phyloP scores from a whole-genome alignment of 1,284 basidiomycete genomes.

The Cerioporus squamosus region DNA sequence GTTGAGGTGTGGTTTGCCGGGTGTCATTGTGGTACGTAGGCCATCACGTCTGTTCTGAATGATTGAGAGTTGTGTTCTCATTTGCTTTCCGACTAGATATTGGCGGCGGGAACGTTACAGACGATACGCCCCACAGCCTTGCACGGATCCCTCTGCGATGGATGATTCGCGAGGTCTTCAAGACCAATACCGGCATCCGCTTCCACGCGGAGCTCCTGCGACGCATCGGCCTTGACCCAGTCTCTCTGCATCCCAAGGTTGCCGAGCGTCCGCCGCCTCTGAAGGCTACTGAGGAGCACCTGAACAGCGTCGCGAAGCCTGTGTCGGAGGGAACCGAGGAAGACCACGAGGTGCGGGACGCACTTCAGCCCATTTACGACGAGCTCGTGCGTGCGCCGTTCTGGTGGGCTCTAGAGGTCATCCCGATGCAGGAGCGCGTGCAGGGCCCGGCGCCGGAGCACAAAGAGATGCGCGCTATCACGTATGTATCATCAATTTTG shows the following conservation, averaged over 20 bases:
- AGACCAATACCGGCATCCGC: slow-evolving; percentile 39
- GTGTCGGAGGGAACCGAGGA: slow-evolving; percentile 48
- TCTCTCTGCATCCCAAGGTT: slow-evolving; percentile 36
- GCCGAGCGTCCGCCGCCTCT: neutral
- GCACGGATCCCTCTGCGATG: slow-evolving; percentile 65
- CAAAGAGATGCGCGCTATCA: neutral
- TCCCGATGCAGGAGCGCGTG: slow-evolving; percentile 39
- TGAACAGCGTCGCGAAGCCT: neutral
- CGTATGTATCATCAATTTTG: neutral
- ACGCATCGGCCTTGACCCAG: slow-evolving; percentile 51
- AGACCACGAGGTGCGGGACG: slow-evolving; percentile 48
- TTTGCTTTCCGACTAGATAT: slow-evolving; percentile 41
- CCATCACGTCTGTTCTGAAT: neutral
- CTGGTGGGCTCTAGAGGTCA: slow-evolving; percentile 62
- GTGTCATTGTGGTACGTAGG: slow-evolving; percentile 50
- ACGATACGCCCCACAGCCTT: slow-evolving; percentile 54
- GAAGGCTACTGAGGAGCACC: neutral
- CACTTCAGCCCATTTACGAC: slow-evolving; percentile 56
- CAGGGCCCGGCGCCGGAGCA: slow-evolving; percentile 30
- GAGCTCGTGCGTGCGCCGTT: slow-evolving; percentile 44
- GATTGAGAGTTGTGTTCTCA: neutral
- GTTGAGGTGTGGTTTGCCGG: slow-evolving; percentile 62
- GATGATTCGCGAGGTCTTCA: slow-evolving; percentile 69
- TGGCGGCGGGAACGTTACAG: slow-evolving; percentile 57
- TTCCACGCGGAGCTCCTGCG: slow-evolving; percentile 48